A percentile compares a stretch with the other conserved stretches of the same genome.
These are phyloP conservation scores for Boletus vinaceobasis DNA, from an alignment of 768 basidiomycete genomes.

Conservation along the genomic window DNA sequence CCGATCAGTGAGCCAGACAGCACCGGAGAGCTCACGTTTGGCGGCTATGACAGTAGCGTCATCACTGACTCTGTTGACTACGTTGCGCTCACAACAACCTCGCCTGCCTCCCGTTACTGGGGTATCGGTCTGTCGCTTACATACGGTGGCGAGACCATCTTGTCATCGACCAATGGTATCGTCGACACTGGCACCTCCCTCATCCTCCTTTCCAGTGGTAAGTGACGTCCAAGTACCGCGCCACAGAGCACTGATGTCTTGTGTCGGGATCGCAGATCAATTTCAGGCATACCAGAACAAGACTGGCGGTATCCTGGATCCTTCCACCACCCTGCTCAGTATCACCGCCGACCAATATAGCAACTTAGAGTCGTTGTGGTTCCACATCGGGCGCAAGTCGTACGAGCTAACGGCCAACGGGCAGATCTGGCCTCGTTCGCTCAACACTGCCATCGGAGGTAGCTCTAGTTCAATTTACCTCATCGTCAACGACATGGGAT, in stretches of 20 bases:
- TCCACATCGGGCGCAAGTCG: conserved; percentile 16
- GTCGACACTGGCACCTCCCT: conserved; percentile 25
- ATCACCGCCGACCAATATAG: conserved; percentile 22
- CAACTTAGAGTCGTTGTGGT: conserved; percentile 13
- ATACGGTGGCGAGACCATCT: background rate
- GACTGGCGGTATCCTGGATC: conserved; percentile 27
- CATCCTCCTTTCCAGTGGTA: conserved; percentile 27
- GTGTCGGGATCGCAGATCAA: conserved; percentile 13
- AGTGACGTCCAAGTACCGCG: background rate
- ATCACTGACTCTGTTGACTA: conserved; percentile 17
- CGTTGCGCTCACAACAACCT: conserved; percentile 20
- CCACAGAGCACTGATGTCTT: background rate
- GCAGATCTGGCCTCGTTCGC: conserved; percentile 36
- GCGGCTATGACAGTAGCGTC: conserved; percentile 4
- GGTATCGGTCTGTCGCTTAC: conserved; percentile 12
- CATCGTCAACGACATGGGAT: conserved; percentile 22
- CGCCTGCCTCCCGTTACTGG: conserved; percentile 25
- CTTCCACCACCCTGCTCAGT: conserved; percentile 21
- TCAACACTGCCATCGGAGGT: conserved; percentile 31
- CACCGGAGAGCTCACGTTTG: conserved; percentile 13
- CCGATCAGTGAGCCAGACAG: conserved; percentile 14
- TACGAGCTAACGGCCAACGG: conserved; percentile 21
- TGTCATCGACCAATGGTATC: conserved; percentile 16
- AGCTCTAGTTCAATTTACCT: conserved; percentile 25
- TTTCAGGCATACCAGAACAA: conserved; percentile 14